Evolutionary conservation across 805 yeast species (phyloP), one percentile per base, ranked within the genome.

Genomic region (Komagataella kurtzmanii): DNA sequence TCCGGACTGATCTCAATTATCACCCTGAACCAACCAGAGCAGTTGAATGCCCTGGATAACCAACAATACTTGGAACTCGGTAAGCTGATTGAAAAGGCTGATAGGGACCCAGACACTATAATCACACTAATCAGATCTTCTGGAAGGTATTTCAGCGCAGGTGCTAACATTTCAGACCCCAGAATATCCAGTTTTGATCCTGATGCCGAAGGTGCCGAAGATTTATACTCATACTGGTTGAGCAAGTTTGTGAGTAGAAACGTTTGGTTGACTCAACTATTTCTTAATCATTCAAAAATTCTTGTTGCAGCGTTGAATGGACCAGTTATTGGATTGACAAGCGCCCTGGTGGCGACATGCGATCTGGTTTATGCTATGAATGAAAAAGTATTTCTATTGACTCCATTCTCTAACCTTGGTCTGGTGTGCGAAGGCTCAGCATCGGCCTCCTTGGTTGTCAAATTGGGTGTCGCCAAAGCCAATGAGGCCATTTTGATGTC

Each of bases 321-420:
- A 0, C 96, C 97, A 0, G 95, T 80, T 4, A 76, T 88, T 53
- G 97, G 97, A 0, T 73, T 88, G 53, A 71, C 81, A 36, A 80
- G 90, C 2, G 88, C 89, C 0, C 64, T 88, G 50, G 81, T 87
- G 10, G 77, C 83, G n/a, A 67, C 85, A 51, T 80, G 85, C 65
- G 97, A 88, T 65, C 72, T 88, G 54, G 73, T 88, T 7, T 88
- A 86, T 61, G 82, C 83, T 12, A 76, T 74, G 57, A 79, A 81
- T 58, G 76, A 73, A 48, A 69, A 74, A 44, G 76, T 80, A 54
- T 80, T 67, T 60, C 61, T 88, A 55, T 75, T 82, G 59, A 75
- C 81, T 14, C 96, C 97, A 6, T 88, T 88, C 66, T 80, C 89
- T 47, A 84, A 83, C 61, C 74, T 88, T 57, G 95, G 96, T 2